Base-by-base conservation (phyloP, 192 early-diverging fungal species). In the Coemansia sp. region DNA sequence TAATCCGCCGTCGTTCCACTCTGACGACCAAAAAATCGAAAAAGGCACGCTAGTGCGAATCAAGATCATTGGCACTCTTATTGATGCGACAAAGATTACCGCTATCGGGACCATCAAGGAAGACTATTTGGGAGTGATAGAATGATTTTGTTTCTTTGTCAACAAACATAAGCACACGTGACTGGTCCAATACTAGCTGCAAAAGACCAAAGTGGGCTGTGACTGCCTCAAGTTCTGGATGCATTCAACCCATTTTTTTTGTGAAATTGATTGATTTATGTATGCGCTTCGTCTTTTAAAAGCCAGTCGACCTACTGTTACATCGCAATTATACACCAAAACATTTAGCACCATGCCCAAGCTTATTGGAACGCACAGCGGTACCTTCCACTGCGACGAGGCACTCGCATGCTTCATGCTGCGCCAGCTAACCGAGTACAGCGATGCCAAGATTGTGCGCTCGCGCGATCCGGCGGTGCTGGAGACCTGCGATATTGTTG, bases 41-140 rank as follows among this genome's bases (percentile, higher is more conserved):
- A 96, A 93, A 66, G 94, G 92, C 37, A 86, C 82, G 39, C 84
- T 89, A 51, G 89, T 98, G 13, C 81, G 95, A 19, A 82, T 96
- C 67, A 91, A 94, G 67, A 92, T 99, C 61, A 84, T 94, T 16
- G 95, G 97, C 53, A 90, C 90, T 39, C 85, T 91, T 64, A 83
- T 92, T 48, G 95, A 98, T 56, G 93, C 93, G 38, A 93, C 91
- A 2, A 93, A 94, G 76, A 95, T 99, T 49, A 92, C 91, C 82
- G 92, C 93, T 22, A 95, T 94, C 60, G 95, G 95, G 20, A 95
- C 94, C 5, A 96, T 98, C 75, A 97, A 96, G 76, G 95, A 98
- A 69, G 95, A 98, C 86, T 98, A 92, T 60, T 73, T 97, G 52
- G 93, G 94, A 54, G 86, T 89, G 11, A 91, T 89, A 66, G 83